A percentile compares a stretch with the other conserved stretches of the same genome.
Conservation (phyloP, 2,329 filamentous ascomycete species). For the Pyrenophora graminea region DNA sequence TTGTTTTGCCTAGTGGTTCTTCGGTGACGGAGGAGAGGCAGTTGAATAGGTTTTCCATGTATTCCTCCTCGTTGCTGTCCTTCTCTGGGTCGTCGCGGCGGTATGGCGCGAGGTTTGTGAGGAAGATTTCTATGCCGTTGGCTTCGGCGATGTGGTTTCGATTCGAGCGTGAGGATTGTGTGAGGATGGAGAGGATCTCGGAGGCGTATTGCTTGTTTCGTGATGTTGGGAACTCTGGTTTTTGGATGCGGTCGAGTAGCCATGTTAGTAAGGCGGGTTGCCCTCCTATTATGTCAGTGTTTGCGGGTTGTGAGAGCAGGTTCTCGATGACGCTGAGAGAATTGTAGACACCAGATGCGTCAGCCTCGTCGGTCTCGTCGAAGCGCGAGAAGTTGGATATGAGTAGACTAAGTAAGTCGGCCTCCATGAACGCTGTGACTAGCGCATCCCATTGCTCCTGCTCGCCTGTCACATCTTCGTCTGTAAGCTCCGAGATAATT, state of each 20-base stretch:
- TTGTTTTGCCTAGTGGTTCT: conserved; percentile 72
- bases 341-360: conserved; percentile 85
- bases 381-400: conserved; percentile 78
- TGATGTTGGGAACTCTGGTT: conserved; percentile 67
- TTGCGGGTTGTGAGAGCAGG: conserved; percentile 70
- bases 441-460: conserved; percentile 80
- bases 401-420: conserved; percentile 74
- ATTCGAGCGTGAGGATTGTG: conserved; percentile 74
- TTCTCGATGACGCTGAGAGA: conserved; percentile 83
- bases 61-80: conserved; percentile 89
- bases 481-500: conserved; percentile 86
- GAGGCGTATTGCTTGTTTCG: conserved; percentile 97
- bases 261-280: conserved; percentile 72
- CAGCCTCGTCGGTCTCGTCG: conserved; percentile 72
- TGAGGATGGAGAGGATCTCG: conserved; percentile 85
- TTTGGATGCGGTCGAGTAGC: conserved; percentile 75
- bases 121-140: conserved; percentile 76
- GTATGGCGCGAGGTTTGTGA: conserved; percentile 84
- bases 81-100: conserved; percentile 83
- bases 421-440: conserved; percentile 64
- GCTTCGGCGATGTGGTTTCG: conserved; percentile 64
- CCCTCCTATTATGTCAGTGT: conserved; percentile 72
- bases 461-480: conserved; percentile 85
- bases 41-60: conserved; percentile 92
- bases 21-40: conserved; percentile 80